Base-by-base conservation (phyloP, 1,284 basidiomycete species). In the Amylostereum areolatum region DNA sequence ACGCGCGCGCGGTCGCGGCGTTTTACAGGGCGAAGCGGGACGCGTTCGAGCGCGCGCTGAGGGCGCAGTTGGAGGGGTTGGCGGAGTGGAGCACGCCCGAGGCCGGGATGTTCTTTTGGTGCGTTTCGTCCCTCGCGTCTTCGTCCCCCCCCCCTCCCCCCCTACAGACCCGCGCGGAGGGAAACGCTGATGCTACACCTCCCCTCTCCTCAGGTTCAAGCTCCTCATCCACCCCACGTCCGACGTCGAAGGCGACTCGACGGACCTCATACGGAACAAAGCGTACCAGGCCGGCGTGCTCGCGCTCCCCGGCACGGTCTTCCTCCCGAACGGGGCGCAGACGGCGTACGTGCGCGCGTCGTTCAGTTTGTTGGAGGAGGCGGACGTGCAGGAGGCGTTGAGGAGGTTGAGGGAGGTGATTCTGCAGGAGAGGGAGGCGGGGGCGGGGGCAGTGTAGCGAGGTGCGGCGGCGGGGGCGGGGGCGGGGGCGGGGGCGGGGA, bases 61-160 rank as follows among this genome's bases (percentile, higher is more conserved):
- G 77, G 50, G 80, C 77, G 61, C 78, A 95, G 61, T 76, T 97
- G 30, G 73, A 72, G 48, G 89, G 83, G 2, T 68, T 94, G 25
- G 92, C 83, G 4, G 83, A 86, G 56, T 98, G 94, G 93, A 79
- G 72, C 37, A 74, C 77, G 1, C 95, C 95, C 0, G 85, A 91
- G 46, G 89, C 94, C 2, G 94, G 94, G 54, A 89, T 93, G 88
- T 93, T 94, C 70, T 81, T 91, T 61, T 94, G 90, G 90, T 87
- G 61, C 52, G 81, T 73, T 49, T 66, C 47, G 64, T 54, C 35
- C 46, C 45, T 47, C 39, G 41, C 48, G 4, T 24, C 28, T 36
- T 46, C 18, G 18, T 18, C 18, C 18, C 18, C 18, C 18, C 18
- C 18, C 18, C 18, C 18, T 18, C 18, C 18, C 18, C 18, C 18